Conservation (phyloP, 2,329 filamentous ascomycete genomes). For the Fusarium nanum region DNA sequence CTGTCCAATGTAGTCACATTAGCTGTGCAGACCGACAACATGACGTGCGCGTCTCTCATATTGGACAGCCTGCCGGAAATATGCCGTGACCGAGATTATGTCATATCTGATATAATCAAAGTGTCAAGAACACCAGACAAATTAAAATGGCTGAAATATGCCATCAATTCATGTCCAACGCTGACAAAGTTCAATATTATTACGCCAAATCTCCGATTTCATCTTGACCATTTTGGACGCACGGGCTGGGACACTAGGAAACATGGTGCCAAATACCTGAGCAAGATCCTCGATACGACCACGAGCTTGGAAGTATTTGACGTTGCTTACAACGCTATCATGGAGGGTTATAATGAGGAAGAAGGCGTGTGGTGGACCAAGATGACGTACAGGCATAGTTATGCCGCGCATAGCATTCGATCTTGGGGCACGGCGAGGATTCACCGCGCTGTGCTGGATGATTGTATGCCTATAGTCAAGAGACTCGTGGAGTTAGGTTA, state of each 20-base stretch:
- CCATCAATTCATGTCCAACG: neutral
- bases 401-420: neutral
- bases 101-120: neutral
- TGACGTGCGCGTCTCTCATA: neutral
- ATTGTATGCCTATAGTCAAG: neutral
- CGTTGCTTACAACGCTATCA: neutral
- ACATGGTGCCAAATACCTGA: neutral
- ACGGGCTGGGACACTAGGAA: neutral
- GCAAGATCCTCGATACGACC: neutral
- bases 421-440: neutral
- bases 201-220: neutral
- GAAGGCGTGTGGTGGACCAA: conserved; percentile 8
- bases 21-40: neutral
- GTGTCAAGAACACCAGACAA: neutral
- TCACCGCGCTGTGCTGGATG: neutral
- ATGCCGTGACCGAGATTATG: accelerated
- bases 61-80: neutral
- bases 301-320: neutral
- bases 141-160: neutral
- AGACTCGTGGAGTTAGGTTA: neutral
- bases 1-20: neutral
- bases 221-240: neutral
- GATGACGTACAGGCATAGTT: neutral
- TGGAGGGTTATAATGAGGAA: neutral
- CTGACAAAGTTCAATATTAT: neutral